A percentile compares a stretch with the other conserved stretches of the same genome.
These are phyloP conservation scores for Quillaja saponaria DNA, from an alignment of 306 rosid species.

Conservation along the genomic window DNA sequence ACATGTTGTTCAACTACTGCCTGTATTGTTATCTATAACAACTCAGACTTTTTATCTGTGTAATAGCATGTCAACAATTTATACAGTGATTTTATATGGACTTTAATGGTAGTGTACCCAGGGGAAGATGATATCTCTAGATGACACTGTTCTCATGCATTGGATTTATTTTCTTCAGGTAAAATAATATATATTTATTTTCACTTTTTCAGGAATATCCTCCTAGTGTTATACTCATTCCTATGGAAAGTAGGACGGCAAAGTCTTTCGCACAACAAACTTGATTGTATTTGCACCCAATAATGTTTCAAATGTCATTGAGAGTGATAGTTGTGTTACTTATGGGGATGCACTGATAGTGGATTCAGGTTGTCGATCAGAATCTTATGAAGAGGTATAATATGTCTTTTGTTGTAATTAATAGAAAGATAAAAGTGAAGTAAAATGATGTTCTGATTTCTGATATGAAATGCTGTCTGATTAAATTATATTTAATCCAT, in stretches of 20 bases:
- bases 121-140: neutral
- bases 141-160: constrained; percentile 10
- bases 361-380: constrained; percentile 83
- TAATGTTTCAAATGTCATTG: constrained; percentile 33
- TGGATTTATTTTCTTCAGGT: constrained; percentile 20
- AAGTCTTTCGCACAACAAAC: constrained; percentile 79
- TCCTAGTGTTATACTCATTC: constrained; percentile 68
- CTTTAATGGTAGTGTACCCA: constrained; percentile 1
- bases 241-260: constrained; percentile 72
- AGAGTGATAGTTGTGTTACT: constrained; percentile 46
- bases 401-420: neutral
- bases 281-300: constrained; percentile 75
- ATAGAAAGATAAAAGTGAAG: no score
- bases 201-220: constrained; percentile 68
- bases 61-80: neutral
- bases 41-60: constrained; percentile 1
- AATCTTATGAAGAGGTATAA: constrained; percentile 72
- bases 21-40: constrained; percentile 2
- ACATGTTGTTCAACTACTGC: constrained; percentile 2
- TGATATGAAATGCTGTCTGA: neutral
- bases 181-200: constrained; percentile 12
- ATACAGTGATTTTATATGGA: constrained; percentile 5
- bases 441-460: neutral
- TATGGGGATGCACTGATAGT: constrained; percentile 83
- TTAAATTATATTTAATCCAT: neutral